Evolutionary conservation across 2,329 filamentous ascomycete genomes (phyloP).

Genomic region (Cercospora sesami): DNA sequence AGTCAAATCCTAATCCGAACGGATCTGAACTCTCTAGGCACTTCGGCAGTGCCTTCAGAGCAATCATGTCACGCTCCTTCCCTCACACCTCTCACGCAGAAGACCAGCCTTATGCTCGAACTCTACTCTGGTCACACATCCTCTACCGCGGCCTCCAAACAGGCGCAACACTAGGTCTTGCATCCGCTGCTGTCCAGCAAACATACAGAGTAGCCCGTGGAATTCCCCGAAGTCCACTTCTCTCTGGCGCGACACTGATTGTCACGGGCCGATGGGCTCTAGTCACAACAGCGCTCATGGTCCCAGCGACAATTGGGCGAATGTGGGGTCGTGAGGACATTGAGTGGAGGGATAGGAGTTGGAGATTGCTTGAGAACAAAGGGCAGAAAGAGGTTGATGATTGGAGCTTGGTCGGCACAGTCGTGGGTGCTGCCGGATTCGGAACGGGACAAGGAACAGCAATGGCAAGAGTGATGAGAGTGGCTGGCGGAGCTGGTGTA

Average conservation of each 20-base stretch:
- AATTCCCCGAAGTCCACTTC: conserved; percentile 24
- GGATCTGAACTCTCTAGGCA: too few species aligned
- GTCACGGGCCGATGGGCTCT: conserved; percentile 44
- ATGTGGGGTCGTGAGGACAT: conserved; percentile 61
- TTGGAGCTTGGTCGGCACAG: conserved; percentile 53
- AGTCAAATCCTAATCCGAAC: too few species aligned
- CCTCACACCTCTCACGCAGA: conserved; percentile 61
- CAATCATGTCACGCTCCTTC: conserved; percentile 60
- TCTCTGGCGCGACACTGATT: conserved; percentile 35
- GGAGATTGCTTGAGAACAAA: conserved; percentile 60
- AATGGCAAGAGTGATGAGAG: conserved; percentile 7
- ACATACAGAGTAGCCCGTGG: conserved; percentile 28
- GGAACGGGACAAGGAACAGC: conserved; percentile 49
- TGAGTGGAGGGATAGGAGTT: conserved; percentile 65
- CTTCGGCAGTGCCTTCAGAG: too few species aligned
- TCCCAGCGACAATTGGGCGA: conserved; percentile 47
- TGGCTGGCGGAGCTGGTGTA: conserved; percentile 29
- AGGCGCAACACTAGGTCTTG: conserved; percentile 52
- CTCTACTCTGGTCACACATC: conserved; percentile 62
- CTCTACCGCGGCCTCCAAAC: conserved; percentile 57
- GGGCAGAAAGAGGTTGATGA: conserved; percentile 60
- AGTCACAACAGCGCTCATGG: conserved; percentile 49
- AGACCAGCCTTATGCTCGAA: conserved; percentile 58
- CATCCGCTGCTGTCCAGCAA: conserved; percentile 39
- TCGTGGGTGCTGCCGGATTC: conserved; percentile 12